Evolutionary conservation across 345 rosid genomes (phyloP).

Genomic region (Citrus cavaleriei): DNA sequence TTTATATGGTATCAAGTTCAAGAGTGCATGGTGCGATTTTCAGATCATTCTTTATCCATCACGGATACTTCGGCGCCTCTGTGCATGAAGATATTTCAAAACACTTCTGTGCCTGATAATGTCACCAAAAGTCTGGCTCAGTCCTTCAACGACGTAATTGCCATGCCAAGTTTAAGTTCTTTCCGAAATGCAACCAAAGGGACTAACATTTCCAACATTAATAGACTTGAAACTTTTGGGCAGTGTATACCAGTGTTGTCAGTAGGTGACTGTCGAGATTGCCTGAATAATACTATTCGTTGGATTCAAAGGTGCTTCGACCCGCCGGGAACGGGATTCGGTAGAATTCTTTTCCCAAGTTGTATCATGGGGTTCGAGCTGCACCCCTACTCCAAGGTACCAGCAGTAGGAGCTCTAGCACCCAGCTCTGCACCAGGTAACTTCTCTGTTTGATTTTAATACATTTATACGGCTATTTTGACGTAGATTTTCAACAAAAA

Average conservation of each 20-base stretch:
- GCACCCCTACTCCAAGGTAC: not conserved
- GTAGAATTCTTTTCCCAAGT: slow-evolving; percentile 9
- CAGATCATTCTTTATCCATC: slow-evolving; percentile 10
- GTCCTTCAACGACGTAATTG: not conserved
- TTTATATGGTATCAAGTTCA: slow-evolving; percentile 27
- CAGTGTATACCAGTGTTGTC: slow-evolving; percentile 22
- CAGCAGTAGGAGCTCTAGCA: not conserved
- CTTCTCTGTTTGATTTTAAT: too few relatives aligned
- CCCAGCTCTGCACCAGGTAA: not conserved
- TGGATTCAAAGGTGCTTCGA: not conserved
- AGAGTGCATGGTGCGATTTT: slow-evolving; percentile 33
- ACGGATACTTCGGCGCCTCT: not conserved
- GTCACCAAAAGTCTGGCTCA: not conserved
- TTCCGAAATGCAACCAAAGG: not conserved
- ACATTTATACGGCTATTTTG: too few relatives aligned
- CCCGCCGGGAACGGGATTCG: not conserved
- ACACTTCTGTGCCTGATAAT: not conserved
- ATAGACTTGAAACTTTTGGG: not conserved
- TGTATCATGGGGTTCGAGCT: slow-evolving; percentile 16
- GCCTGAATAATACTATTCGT: not conserved
- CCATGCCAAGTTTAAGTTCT: not conserved
- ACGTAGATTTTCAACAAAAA: too few relatives aligned
- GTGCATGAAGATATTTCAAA: not conserved
- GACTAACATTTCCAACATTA: not conserved
- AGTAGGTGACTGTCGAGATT: not conserved